Base-by-base conservation (phyloP, 2,329 filamentous ascomycete species). In the Boeremia lycopersici region DNA sequence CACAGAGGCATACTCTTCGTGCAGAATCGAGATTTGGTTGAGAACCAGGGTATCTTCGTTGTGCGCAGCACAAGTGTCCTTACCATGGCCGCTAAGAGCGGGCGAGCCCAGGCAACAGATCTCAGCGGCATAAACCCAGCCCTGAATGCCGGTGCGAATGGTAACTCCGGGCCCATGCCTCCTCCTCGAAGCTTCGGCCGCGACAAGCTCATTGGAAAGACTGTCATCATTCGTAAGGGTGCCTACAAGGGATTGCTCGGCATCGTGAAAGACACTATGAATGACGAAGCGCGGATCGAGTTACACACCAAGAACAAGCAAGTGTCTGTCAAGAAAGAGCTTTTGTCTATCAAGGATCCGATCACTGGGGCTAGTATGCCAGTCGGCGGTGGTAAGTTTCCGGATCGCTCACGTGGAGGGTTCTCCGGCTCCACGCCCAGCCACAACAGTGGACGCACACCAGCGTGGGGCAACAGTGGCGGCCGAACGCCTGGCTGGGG, bases 291-390 rank as follows among this genome's bases (percentile, higher is more conserved):
- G 28, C 89, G 93, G 60, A 89, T 99, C 36, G 95, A 99, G 77
- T 80, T 99, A 34, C 93, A 98, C 72, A 93, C 93, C 6, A 96
- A 96, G 79, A 91, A 88, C 77, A 98, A 97, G 81, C 89, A 90
- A 13, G 86, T 98, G 58, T 92, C 89, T 7, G 86, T 98, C 31
- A 84, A 87, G 17, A 96, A 96, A 71, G 87, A 89, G 10, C 85
- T 89, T 53, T 79, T 99, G n/a, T 85, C 85, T 23, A 89, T 96
- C 77, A 93, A 93, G 74, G 93, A 99, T 59, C 80, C 83, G 59
- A 77, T 89, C 50, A 93, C 89, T 4, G 93, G 92, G 40, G 85
- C 87, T 51, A 84, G 84, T n/a, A 89, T 96, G 58, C 89, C 93
- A 62, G 86, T 90, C 53, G 80, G 81, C 41, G 65, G 65, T 25